phyloP scores from a whole-genome alignment of 2,329 filamentous ascomycete genomes.

The Fusarium paranaense region DNA sequence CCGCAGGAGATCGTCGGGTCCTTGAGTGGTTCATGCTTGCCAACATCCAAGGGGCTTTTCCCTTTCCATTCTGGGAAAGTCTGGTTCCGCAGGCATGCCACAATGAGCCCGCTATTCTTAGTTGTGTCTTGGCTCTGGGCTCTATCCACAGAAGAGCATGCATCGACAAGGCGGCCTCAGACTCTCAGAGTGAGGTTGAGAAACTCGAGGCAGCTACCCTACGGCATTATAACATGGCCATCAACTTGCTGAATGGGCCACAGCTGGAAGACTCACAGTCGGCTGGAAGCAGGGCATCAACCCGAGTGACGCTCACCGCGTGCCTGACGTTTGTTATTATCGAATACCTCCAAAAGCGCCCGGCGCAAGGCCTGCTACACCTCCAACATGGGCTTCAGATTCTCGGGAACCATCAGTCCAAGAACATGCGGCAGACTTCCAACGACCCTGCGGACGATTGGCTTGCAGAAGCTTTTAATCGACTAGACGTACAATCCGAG shows the following conservation, averaged over 20 bases:
- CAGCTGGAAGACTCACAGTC: neutral
- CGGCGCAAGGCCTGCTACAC: neutral
- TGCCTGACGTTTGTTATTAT: slow-evolving; percentile 3
- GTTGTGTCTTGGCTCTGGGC: slow-evolving; percentile 11
- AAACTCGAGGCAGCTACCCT: neutral
- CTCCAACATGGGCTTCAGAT: slow-evolving; percentile 7
- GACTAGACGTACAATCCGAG: neutral
- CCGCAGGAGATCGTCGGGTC: neutral
- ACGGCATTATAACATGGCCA: neutral
- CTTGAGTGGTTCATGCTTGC: slow-evolving; percentile 4
- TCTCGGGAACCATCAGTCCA: neutral
- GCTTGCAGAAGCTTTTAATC: slow-evolving; percentile 8
- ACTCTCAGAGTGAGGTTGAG: neutral
- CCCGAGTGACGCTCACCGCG: neutral
- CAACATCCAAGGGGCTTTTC: slow-evolving; percentile 5
- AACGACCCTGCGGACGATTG: slow-evolving; percentile 4
- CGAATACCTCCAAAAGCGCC: slow-evolving; percentile 6
- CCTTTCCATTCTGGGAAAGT: slow-evolving; percentile 10
- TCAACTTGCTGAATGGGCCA: slow-evolving; percentile 2
- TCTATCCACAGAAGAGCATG: slow-evolving; percentile 3
- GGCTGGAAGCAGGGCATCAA: neutral
- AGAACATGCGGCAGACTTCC: neutral
- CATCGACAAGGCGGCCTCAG: neutral
- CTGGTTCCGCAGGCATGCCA: slow-evolving; percentile 5
- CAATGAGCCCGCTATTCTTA: slow-evolving; percentile 2